phyloP scores from a whole-genome alignment of 768 basidiomycete genomes.

The Termitomyces sp. region DNA sequence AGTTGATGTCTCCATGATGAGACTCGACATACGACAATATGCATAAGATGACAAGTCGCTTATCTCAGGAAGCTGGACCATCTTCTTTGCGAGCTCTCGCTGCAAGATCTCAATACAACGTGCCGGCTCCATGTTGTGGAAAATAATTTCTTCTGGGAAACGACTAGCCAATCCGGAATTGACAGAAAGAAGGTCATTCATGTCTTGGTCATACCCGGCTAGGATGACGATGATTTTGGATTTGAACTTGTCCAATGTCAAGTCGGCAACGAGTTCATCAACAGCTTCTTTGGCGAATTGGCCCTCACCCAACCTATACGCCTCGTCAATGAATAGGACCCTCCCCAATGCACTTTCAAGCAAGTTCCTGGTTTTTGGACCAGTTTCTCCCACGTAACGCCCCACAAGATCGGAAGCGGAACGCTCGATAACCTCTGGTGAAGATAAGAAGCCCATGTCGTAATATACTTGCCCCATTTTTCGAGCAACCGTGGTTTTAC shows the following conservation, averaged over 20 bases:
- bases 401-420: conserved; percentile 68
- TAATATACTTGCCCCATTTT: conserved; percentile 60
- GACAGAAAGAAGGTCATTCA: conserved; percentile 50
- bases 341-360: background rate
- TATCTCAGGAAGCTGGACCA: background rate
- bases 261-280: conserved; percentile 60
- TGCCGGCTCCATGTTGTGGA: conserved; percentile 42
- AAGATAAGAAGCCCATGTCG: conserved; percentile 51
- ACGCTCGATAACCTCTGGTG: conserved; percentile 53
- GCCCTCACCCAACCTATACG: background rate
- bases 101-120: background rate
- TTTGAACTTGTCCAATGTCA: conserved; percentile 54
- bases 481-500: conserved; percentile 57
- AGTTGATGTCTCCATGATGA: background rate
- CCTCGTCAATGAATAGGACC: background rate
- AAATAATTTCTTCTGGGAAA: conserved; percentile 55
- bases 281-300: conserved; percentile 63
- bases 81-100: background rate
- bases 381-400: conserved; percentile 23
- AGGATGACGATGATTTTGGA: conserved; percentile 61
- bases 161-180: conserved; percentile 65
- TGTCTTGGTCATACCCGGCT: conserved; percentile 66
- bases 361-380: background rate
- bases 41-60: background rate
- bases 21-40: background rate